Evolutionary conservation across 2,329 filamentous ascomycete species (phyloP), one percentile per base, ranked within the genome.

Genomic region (Sarocladium strictum): DNA sequence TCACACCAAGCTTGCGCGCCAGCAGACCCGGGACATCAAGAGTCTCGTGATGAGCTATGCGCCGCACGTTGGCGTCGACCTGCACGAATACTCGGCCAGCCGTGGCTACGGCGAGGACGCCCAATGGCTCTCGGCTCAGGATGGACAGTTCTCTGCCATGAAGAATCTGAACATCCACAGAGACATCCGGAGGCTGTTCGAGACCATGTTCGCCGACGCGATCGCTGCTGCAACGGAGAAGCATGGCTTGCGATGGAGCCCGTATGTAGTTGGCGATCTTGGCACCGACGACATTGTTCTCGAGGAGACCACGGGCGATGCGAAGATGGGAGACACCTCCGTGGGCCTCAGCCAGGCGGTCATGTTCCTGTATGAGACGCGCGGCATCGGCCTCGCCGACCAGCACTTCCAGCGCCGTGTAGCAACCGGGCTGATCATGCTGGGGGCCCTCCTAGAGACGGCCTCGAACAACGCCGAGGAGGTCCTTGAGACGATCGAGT

Each of bases 121-220:
- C 24, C 64, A 68, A 2, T 59, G 57, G 56, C 54, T 63, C 11
- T 50, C 58, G 1, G 61, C 60, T 1, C 57, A 64, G 2, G 66
- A 68, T 40, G 65, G 63, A 1, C 60, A 65, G 3, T 67, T 69
- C 41, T 67, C 66, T 0, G 64, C 66, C 1, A 65, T 65, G 6
- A 69, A 69, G 58, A 69, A 69, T 26, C 52, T 67, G 3, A 69
- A 69, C 4, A 67, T 69, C 32, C 60, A 69, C 53, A 35, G 56
- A 6, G 54, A 61, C 17, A 68, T 69, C 9, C 59, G 66, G 6
- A 52, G 58, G 3, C 41, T 69, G 2, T 66, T 65, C 0, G 65
- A 69, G 33, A 54, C 60, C 21, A 12, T 69, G 0, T 68, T 69
- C 45, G 60, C 63, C 0, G 59, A 61, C 17, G 61, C 56, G 0